phyloP scores from a whole-genome alignment of 306 rosid genomes.

The Abrus pulchellus region DNA sequence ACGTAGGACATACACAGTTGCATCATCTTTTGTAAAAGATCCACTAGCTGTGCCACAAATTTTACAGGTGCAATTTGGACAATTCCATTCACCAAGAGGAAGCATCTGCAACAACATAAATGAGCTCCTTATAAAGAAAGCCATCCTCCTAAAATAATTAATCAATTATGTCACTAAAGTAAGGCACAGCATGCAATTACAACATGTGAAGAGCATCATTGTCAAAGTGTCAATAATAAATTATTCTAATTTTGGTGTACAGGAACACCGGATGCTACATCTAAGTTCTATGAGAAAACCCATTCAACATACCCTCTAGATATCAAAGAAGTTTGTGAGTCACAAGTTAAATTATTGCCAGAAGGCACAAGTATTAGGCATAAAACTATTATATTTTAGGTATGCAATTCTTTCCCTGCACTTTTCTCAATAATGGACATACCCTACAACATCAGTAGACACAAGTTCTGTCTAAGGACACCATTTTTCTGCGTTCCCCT shows the following conservation, averaged over 20 bases:
- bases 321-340: constrained; percentile 15
- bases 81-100: constrained; percentile 96
- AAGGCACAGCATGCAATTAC: constrained; percentile 27
- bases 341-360: background rate
- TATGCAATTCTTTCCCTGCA: constrained; percentile 15
- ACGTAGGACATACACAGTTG: constrained; percentile 49
- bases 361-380: background rate
- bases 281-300: constrained; percentile 2
- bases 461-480: constrained; percentile 31
- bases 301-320: constrained; percentile 14
- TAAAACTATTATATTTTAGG: constrained; percentile 3
- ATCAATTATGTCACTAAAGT: constrained; percentile 30
- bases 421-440: background rate
- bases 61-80: constrained; percentile 95
- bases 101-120: constrained; percentile 73
- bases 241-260: background rate
- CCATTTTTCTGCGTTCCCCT: constrained; percentile 19
- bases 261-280: background rate
- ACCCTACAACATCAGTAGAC: background rate
- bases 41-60: constrained; percentile 74
- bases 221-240: background rate
- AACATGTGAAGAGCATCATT: constrained; percentile 23
- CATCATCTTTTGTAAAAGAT: constrained; percentile 49
- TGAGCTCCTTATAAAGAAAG: constrained; percentile 44
- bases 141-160: constrained; percentile 29